Evolutionary conservation across 805 yeast genomes (phyloP).

Genomic region (Cyberlindnera amylophila): DNA sequence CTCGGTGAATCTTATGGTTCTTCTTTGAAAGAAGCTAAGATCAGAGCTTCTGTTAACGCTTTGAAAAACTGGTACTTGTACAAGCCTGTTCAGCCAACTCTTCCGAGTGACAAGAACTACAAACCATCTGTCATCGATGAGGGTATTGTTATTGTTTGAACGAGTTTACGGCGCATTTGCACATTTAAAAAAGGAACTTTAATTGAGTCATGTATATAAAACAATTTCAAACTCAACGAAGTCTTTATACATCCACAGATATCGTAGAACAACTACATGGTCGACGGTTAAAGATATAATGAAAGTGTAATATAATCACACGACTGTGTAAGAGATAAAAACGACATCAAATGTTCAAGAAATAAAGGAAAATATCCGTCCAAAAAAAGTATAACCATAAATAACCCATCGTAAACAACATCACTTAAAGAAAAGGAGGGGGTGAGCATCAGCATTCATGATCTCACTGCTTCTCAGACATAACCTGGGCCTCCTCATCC

Average conservation of each 20-base stretch:
- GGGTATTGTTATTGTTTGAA: conserved; percentile 41
- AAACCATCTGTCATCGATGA: conserved; percentile 39
- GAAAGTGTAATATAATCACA: no score
- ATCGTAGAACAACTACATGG: no score
- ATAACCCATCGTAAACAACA: background rate
- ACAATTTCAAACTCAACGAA: background rate
- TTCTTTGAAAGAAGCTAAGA: conserved; percentile 85
- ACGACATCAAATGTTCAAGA: no score
- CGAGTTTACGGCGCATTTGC: background rate
- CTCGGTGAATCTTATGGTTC: conserved; percentile 95
- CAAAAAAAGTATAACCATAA: background rate
- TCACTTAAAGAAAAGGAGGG: background rate
- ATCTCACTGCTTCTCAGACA: conserved; percentile 11
- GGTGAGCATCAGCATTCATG: background rate
- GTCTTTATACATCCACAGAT: no score
- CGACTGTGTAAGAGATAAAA: no score
- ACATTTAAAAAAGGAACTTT: background rate
- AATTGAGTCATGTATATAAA: conserved; percentile 1
- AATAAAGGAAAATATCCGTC: background rate
- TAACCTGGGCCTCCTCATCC: conserved; percentile 9
- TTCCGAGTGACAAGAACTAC: conserved; percentile 56
- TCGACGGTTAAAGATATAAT: no score
- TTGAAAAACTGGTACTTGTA: conserved; percentile 90
- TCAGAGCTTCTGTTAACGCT: conserved; percentile 87
- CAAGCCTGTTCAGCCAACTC: conserved; percentile 61